Percentiles rank a stretch among this genome's conserved stretches.
These are phyloP conservation scores for Pythium rishiriense DNA, from an alignment of 352 stramenopile genomes.

Conservation along the genomic window DNA sequence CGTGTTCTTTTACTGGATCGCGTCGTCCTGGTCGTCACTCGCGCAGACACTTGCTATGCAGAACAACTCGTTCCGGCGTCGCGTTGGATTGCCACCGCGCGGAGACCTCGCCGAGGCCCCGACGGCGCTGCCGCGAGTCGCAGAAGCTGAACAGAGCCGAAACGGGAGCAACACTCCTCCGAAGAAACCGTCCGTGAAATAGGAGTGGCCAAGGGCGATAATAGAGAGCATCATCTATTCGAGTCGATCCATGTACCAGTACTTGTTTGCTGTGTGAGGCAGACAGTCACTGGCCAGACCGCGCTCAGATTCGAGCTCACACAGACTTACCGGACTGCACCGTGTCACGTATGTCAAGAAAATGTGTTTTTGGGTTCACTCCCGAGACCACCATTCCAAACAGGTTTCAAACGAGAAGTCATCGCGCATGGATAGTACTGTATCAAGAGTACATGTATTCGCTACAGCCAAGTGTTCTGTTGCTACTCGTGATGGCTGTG, in stretches of 20 bases:
- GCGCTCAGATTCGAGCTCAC: too few species aligned
- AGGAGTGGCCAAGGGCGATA: background rate
- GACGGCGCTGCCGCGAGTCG: slow-evolving; percentile 7
- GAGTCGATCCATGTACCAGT: too few species aligned
- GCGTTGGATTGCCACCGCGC: slow-evolving; percentile 51
- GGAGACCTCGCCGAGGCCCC: slow-evolving; percentile 29
- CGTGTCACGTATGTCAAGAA: too few species aligned
- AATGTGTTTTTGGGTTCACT: too few species aligned
- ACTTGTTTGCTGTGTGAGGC: too few species aligned
- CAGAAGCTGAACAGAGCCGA: background rate
- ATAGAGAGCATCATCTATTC: background rate
- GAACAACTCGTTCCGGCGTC: slow-evolving; percentile 64
- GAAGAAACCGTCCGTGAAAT: background rate
- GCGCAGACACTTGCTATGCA: slow-evolving; percentile 61
- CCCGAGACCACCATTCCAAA: too few species aligned
- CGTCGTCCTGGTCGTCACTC: slow-evolving; percentile 66
- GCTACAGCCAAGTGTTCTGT: too few species aligned
- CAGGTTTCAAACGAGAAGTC: too few species aligned
- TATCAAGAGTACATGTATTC: too few species aligned
- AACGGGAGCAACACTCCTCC: background rate
- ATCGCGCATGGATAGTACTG: too few species aligned
- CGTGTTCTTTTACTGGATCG: slow-evolving; percentile 86
- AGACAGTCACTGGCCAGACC: background rate
- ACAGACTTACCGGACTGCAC: too few species aligned
- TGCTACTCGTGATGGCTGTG: too few species aligned